Percentiles rank a stretch among this genome's conserved stretches.
Evolutionary conservation across 805 yeast genomes (phyloP).

Genomic region (Candida sakaeoensis): DNA sequence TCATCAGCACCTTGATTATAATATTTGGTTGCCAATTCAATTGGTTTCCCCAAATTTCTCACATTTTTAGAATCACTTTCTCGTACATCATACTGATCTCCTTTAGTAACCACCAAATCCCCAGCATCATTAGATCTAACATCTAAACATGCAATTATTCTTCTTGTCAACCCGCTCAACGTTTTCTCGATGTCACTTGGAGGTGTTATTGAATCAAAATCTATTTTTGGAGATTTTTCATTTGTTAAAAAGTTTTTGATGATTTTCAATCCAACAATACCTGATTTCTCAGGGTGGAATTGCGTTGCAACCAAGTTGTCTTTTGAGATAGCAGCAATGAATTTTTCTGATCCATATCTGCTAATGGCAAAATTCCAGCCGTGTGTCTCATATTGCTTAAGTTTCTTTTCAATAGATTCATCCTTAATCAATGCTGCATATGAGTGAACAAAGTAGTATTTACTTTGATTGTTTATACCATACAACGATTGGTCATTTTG

Average conservation of each 20-base stretch:
- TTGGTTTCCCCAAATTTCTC: constrained; percentile 95
- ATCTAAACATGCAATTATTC: constrained; percentile 94
- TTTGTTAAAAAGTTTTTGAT: constrained; percentile 65
- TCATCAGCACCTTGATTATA: constrained; percentile 97
- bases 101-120: constrained; percentile 95
- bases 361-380: constrained; percentile 76
- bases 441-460: constrained; percentile 94
- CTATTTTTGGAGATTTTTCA: constrained; percentile 23
- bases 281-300: constrained; percentile 99
- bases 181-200: constrained; percentile 24
- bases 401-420: constrained; percentile 20
- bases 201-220: constrained; percentile 18
- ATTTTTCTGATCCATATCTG: constrained; percentile 71
- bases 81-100: constrained; percentile 97
- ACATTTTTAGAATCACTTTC: constrained; percentile 50
- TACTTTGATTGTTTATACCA: constrained; percentile 61
- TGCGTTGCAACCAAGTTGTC: constrained; percentile 91
- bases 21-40: constrained; percentile 85
- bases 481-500: constrained; percentile 39
- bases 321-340: constrained; percentile 75
- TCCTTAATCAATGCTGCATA: constrained; percentile 68
- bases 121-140: constrained; percentile 95
- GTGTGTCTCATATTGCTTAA: constrained; percentile 12
- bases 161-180: constrained; percentile 71
- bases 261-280: constrained; percentile 79